Percentiles rank a stretch among this genome's conserved stretches.
Conservation (phyloP, 2,329 filamentous ascomycete genomes). For the Teratosphaeria destructans region DNA sequence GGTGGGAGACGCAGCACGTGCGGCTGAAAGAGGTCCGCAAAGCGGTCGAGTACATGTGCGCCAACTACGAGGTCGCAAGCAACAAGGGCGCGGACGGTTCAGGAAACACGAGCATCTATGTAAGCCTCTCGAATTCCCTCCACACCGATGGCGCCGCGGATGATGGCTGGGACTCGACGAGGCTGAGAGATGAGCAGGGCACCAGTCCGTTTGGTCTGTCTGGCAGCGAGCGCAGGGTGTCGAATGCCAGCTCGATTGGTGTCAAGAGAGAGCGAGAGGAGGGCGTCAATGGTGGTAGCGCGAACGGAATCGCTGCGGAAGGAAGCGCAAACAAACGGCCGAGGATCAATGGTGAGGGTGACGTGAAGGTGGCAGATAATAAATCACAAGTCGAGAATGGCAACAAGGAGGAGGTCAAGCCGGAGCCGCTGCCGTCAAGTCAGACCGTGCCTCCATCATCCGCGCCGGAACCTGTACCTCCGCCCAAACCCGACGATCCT, state of each 20-base stretch:
- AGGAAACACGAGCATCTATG: constrained; percentile 35
- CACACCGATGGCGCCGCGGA: constrained; percentile 14
- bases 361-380: constrained; percentile 19
- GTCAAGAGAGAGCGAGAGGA: constrained; percentile 22
- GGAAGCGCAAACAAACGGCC: constrained; percentile 11
- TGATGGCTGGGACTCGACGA: constrained; percentile 24
- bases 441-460: constrained; percentile 1
- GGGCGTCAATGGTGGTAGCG: constrained; percentile 7
- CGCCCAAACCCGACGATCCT: constrained; percentile 5
- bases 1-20: constrained; percentile 76
- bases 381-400: constrained; percentile 17
- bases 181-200: constrained; percentile 9
- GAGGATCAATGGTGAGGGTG: neutral
- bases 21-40: constrained; percentile 58
- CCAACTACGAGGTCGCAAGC: constrained; percentile 35
- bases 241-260: constrained; percentile 20
- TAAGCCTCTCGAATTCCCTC: constrained; percentile 30
- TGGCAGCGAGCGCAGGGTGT: constrained; percentile 22
- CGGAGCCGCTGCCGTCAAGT: constrained; percentile 2
- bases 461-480: constrained; percentile 1
- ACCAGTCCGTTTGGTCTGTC: constrained; percentile 5
- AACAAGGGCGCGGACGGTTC: constrained; percentile 14
- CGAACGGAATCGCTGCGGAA: constrained; percentile 11
- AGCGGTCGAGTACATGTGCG: constrained; percentile 67
- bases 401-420: constrained; percentile 16